phyloP scores from a whole-genome alignment of 2,329 filamentous ascomycete species.

The Chaetomium globosum region DNA sequence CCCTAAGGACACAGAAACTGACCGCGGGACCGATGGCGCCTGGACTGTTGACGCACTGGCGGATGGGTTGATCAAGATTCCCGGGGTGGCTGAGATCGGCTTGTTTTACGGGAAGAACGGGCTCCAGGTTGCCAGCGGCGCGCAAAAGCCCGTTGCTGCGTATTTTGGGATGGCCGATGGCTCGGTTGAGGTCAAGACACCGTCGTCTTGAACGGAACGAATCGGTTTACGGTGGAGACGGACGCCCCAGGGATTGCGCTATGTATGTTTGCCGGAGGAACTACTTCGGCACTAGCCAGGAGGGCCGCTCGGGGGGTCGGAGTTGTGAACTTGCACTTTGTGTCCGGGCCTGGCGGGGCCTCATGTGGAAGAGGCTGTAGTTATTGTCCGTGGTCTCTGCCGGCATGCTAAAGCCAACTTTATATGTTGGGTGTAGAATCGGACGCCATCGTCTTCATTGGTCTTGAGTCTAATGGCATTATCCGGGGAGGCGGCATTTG shows the following conservation, averaged over 20 bases:
- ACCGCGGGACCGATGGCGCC: conserved; percentile 62
- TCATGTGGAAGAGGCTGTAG: background rate
- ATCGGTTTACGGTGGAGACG: background rate
- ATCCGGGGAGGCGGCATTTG: background rate
- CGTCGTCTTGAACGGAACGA: conserved; percentile 6
- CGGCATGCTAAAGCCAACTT: background rate
- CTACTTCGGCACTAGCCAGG: background rate
- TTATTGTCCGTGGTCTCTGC: background rate
- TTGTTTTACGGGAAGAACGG: conserved; percentile 86
- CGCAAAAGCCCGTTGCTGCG: conserved; percentile 87
- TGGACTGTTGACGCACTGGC: conserved; percentile 83
- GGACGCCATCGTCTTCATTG: background rate
- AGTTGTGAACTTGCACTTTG: background rate
- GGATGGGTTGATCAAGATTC: conserved; percentile 73
- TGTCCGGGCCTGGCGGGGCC: background rate
- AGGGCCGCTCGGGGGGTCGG: background rate
- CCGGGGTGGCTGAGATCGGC: conserved; percentile 88
- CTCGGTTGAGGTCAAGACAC: conserved; percentile 56
- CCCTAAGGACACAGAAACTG: conserved; percentile 48
- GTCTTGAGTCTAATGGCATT: background rate
- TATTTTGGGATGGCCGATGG: conserved; percentile 93
- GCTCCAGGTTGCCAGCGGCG: conserved; percentile 67
- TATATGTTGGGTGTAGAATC: background rate
- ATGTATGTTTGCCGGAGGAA: background rate
- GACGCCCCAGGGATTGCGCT: background rate